Percentiles rank a stretch among this genome's conserved stretches.
Evolutionary conservation across 1,284 basidiomycete genomes (phyloP).

Genomic region (Leucoagaricus sp.): DNA sequence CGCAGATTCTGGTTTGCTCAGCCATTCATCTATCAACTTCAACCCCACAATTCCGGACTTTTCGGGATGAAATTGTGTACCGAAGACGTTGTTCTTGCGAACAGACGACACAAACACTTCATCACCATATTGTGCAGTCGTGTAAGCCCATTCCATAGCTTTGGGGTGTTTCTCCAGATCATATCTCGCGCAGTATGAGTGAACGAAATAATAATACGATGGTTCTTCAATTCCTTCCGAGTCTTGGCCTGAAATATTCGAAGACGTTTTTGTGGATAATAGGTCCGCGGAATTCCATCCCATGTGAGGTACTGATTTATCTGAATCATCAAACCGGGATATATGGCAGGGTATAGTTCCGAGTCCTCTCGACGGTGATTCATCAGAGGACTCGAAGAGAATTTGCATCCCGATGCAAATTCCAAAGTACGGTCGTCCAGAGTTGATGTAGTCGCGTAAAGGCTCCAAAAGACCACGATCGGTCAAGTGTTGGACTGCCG

Average conservation of each 20-base stretch:
- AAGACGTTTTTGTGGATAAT: conserved; percentile 37
- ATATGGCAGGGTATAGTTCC: conserved; percentile 74
- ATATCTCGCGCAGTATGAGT: conserved; percentile 89
- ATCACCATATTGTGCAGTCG: conserved; percentile 90
- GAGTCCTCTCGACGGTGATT: conserved; percentile 70
- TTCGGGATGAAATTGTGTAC: conserved; percentile 97
- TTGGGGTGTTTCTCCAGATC: conserved; percentile 53
- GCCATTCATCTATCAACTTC: conserved; percentile 81
- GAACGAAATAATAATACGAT: conserved; percentile 93
- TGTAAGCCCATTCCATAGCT: conserved; percentile 77
- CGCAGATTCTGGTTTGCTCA: conserved; percentile 56
- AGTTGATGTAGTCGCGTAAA: conserved; percentile 81
- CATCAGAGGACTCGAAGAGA: conserved; percentile 86
- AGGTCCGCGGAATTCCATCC: conserved; percentile 88
- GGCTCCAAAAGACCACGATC: conserved; percentile 80
- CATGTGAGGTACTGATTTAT: conserved; percentile 97
- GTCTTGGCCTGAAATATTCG: conserved; percentile 19
- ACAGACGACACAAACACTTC: conserved; percentile 93
- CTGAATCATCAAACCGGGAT: conserved; percentile 60
- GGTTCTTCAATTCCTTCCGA: conserved; percentile 48
- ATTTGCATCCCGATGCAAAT: conserved; percentile 99
- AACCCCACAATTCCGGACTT: conserved; percentile 95
- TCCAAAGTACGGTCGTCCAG: conserved; percentile 93
- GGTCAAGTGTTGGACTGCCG: conserved; percentile 81
- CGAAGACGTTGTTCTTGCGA: conserved; percentile 87